These are phyloP conservation scores for Scutellaria galericulata DNA, from an alignment of 257 asterid genomes.

Conservation along the genomic window DNA sequence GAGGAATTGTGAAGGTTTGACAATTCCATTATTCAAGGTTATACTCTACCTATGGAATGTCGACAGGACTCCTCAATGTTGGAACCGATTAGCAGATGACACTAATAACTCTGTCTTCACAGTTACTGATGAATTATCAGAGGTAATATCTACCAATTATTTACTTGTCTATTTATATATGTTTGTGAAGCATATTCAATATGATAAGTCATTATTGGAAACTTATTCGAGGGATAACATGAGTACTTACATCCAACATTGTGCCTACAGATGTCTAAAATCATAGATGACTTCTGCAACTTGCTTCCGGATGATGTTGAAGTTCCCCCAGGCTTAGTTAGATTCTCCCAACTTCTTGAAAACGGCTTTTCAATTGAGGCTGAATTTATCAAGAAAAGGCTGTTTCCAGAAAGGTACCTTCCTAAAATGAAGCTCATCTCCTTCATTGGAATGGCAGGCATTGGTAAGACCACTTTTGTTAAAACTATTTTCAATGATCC, in stretches of 20 bases:
- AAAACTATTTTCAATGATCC: neutral
- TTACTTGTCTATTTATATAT: too few species aligned
- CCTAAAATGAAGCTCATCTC: neutral
- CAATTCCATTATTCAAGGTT: slow-evolving; percentile 27
- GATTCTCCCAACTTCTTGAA: too few species aligned
- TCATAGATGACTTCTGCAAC: neutral
- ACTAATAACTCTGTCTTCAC: slow-evolving; percentile 7
- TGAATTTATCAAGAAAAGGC: neutral
- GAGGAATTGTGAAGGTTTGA: slow-evolving; percentile 33
- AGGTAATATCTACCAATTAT: neutral
- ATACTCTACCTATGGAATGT: slow-evolving; percentile 13
- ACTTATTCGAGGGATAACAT: too few species aligned
- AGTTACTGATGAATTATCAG: neutral
- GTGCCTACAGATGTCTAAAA: neutral
- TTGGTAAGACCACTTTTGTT: slow-evolving; percentile 23
- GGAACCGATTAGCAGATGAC: slow-evolving; percentile 26
- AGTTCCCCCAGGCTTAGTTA: neutral
- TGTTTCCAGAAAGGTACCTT: neutral
- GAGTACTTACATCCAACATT: too few species aligned
- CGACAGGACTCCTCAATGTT: neutral
- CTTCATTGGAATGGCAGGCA: slow-evolving; percentile 15
- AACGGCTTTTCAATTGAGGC: too few species aligned
- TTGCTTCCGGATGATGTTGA: too few species aligned
- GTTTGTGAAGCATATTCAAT: too few species aligned
- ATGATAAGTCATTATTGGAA: too few species aligned